phyloP scores from a whole-genome alignment of 2,329 filamentous ascomycete genomes.

The Lachnellula willkommii region DNA sequence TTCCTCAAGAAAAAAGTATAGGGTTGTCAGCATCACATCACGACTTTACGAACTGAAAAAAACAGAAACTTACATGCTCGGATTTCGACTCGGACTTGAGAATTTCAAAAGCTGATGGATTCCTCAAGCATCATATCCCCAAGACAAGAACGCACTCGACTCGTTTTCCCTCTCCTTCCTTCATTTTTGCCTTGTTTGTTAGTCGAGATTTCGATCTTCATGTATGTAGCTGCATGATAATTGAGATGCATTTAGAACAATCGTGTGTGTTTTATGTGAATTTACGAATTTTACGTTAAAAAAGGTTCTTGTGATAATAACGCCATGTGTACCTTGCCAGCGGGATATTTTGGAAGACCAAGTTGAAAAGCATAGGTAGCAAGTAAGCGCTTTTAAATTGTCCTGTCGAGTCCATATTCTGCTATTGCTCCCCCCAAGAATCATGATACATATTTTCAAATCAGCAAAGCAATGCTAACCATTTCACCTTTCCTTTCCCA shows the following conservation, averaged over 20 bases:
- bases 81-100: background rate
- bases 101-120: slow-evolving; percentile 12
- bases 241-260: slow-evolving; percentile 25
- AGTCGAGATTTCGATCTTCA: slow-evolving; percentile 22
- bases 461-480: too few species aligned
- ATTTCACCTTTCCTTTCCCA: too few species aligned
- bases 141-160: slow-evolving; percentile 17
- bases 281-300: too few species aligned
- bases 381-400: too few species aligned
- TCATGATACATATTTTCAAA: too few species aligned
- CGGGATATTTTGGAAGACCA: too few species aligned
- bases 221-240: slow-evolving; percentile 31
- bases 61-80: too few species aligned
- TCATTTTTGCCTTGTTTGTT: slow-evolving; percentile 18
- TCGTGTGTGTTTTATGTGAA: background rate
- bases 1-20: slow-evolving; percentile 18
- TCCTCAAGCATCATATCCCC: background rate
- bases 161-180: slow-evolving; percentile 15
- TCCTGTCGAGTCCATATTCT: too few species aligned
- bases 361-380: too few species aligned
- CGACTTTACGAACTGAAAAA: slow-evolving; percentile 21
- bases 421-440: too few species aligned
- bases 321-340: too few species aligned
- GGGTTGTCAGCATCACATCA: slow-evolving; percentile 24
- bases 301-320: too few species aligned